phyloP scores from a whole-genome alignment of 495 filamentous ascomycete species.

The Extremus antarcticus region DNA sequence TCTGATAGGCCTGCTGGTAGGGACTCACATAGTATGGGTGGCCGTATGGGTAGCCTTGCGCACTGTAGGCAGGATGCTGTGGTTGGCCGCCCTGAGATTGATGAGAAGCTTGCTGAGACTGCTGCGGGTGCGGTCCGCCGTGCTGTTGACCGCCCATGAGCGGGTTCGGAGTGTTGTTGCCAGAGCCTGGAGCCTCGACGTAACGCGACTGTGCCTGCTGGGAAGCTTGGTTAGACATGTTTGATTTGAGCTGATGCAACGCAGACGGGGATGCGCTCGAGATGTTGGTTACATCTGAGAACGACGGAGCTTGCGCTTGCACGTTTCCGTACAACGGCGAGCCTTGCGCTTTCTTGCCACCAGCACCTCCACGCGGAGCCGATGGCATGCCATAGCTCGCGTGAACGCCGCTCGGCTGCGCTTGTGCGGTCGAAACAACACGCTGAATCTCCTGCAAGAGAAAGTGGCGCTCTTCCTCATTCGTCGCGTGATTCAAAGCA shows the following conservation, averaged over 20 bases:
- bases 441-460: not conserved
- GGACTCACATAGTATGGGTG: constrained; percentile 75
- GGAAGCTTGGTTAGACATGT: constrained; percentile 25
- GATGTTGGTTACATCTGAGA: constrained; percentile 1
- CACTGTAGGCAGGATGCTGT: constrained; percentile 39
- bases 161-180: constrained; percentile 80
- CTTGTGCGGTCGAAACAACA: not conserved
- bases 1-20: constrained; percentile 72
- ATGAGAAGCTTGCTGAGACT: constrained; percentile 39
- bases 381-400: not conserved
- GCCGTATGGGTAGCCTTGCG: constrained; percentile 48
- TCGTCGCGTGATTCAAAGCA: not conserved
- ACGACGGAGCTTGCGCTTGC: not conserved
- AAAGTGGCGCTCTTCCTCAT: not conserved
- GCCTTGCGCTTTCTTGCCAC: not conserved
- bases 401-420: not conserved
- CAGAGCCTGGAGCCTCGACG: constrained; percentile 71
- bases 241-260: not conserved
- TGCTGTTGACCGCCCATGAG: constrained; percentile 58
- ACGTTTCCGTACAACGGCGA: not conserved
- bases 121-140: constrained; percentile 38
- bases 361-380: not conserved
- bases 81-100: constrained; percentile 39
- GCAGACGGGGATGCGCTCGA: not conserved
- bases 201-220: constrained; percentile 53